These are phyloP conservation scores for Scheffersomyces spartinae DNA, from an alignment of 805 yeast genomes.

Conservation along the genomic window DNA sequence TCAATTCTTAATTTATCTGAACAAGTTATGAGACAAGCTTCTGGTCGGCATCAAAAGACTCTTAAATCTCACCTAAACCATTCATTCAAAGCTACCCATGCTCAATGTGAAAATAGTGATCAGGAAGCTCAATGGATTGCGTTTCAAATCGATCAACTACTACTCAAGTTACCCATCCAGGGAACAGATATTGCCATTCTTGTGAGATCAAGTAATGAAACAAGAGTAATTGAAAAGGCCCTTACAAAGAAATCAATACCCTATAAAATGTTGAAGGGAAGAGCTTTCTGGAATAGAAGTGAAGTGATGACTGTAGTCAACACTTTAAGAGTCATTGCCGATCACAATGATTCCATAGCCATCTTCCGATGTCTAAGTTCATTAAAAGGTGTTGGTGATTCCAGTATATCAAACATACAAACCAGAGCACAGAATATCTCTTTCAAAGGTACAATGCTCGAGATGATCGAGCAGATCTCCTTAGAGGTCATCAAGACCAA, in stretches of 20 bases:
- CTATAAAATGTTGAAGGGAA: constrained; percentile 58
- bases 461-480: constrained; percentile 7
- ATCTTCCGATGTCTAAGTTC: constrained; percentile 39
- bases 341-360: constrained; percentile 51
- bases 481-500: too few species aligned
- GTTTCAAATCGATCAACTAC: constrained; percentile 39
- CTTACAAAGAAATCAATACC: constrained; percentile 47
- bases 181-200: constrained; percentile 63
- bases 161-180: constrained; percentile 33
- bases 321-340: constrained; percentile 49
- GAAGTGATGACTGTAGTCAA: constrained; percentile 57
- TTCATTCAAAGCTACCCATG: constrained; percentile 37
- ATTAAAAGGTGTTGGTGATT: too few species aligned
- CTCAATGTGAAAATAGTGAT: constrained; percentile 25
- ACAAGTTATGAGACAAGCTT: constrained; percentile 49
- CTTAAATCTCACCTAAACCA: constrained; percentile 35
- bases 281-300: constrained; percentile 67
- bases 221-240: constrained; percentile 54
- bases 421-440: too few species aligned
- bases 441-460: constrained; percentile 3
- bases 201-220: constrained; percentile 51
- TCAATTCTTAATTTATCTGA: constrained; percentile 58
- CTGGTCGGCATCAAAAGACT: constrained; percentile 28
- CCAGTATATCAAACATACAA: too few species aligned
- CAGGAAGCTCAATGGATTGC: constrained; percentile 53